Percentiles rank a stretch among this genome's conserved stretches.
Conservation (phyloP, 2,329 filamentous ascomycete genomes). For the Diaporthe citri region DNA sequence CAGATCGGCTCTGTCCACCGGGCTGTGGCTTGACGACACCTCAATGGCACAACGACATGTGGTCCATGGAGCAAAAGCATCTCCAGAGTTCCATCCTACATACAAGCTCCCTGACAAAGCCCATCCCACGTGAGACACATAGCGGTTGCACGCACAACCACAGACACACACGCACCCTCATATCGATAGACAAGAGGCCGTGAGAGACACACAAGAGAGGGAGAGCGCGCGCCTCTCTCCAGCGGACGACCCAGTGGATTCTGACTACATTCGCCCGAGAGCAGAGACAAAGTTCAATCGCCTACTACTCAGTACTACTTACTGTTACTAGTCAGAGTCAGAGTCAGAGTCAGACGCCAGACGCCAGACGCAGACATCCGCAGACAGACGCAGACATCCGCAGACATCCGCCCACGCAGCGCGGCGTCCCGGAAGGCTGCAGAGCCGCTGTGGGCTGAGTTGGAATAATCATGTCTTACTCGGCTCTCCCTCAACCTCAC, state of each 20-base stretch:
- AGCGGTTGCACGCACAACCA: not conserved
- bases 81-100: constrained; percentile 12
- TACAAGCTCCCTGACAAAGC: constrained; percentile 10
- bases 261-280: not conserved
- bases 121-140: constrained; percentile 27
- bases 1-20: constrained; percentile 26
- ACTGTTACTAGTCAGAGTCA: not conserved
- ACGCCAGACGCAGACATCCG: not conserved
- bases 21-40: constrained; percentile 27
- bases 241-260: not conserved
- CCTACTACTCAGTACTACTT: not conserved
- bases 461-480: constrained; percentile 2
- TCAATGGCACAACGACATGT: constrained; percentile 28
- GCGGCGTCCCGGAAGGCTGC: constrained; percentile 3
- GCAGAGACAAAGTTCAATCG: constrained; percentile 18
- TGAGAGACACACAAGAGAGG: not conserved
- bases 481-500: not conserved
- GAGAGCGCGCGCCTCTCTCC: constrained; percentile 19
- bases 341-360: constrained; percentile 2
- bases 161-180: not conserved
- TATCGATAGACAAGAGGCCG: not conserved
- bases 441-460: constrained; percentile 11
- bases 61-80: constrained; percentile 13
- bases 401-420: not conserved
- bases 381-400: not conserved